Evolutionary conservation across 2,329 filamentous ascomycete species (phyloP).

Genomic region (Neofusicoccum sp.): DNA sequence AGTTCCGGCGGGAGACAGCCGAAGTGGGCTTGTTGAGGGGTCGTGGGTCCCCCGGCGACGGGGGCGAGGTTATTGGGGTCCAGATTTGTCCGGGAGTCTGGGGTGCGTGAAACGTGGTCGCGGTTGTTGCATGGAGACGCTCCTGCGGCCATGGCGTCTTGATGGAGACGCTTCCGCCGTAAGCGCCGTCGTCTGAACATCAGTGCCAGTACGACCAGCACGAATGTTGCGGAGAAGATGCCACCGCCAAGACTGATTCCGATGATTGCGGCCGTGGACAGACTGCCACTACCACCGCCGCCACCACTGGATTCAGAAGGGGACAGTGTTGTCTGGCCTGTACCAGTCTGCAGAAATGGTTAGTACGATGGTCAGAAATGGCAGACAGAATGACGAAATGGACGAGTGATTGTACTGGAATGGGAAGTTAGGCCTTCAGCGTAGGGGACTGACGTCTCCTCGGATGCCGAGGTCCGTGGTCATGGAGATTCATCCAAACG

Average conservation of each 20-base stretch:
- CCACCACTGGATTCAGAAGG: neutral
- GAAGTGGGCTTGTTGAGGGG: neutral
- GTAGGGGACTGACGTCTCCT: no score
- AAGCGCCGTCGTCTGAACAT: slow-evolving; percentile 1
- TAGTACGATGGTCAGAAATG: neutral
- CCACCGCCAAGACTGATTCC: slow-evolving; percentile 6
- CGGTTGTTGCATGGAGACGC: neutral
- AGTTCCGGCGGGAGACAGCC: neutral
- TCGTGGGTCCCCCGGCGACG: neutral
- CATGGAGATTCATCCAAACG: no score
- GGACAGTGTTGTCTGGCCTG: neutral
- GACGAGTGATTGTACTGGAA: no score
- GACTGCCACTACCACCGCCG: neutral
- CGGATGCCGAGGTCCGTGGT: no score
- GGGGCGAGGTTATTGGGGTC: neutral
- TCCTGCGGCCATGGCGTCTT: neutral
- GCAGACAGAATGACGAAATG: no score
- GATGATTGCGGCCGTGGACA: slow-evolving; percentile 1
- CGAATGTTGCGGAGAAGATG: neutral
- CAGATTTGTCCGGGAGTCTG: neutral
- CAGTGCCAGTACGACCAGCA: neutral
- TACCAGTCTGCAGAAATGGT: neutral
- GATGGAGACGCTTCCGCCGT: neutral
- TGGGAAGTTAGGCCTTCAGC: no score
- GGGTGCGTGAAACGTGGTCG: neutral